phyloP scores from a whole-genome alignment of 163 green algal genomes.

The Botryococcus braunii region DNA sequence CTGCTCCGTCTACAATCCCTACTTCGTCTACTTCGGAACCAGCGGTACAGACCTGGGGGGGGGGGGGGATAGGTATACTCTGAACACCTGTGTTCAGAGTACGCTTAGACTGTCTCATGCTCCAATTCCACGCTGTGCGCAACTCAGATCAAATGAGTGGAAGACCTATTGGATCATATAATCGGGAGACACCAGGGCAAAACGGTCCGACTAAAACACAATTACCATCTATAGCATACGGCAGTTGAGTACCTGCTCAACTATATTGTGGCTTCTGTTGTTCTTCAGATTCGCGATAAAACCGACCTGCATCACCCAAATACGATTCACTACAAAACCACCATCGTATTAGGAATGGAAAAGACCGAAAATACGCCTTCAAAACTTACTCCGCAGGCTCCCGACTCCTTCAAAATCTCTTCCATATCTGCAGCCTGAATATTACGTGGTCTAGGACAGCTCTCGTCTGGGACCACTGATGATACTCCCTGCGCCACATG shows the following conservation, averaged over 20 bases:
- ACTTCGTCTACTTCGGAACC: no score
- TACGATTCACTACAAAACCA: background rate
- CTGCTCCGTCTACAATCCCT: background rate
- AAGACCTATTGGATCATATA: no score
- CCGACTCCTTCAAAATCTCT: slow-evolving; percentile 85
- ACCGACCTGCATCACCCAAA: slow-evolving; percentile 67
- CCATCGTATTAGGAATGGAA: background rate
- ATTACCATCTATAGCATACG: no score
- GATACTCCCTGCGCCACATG: no score
- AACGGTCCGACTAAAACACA: no score
- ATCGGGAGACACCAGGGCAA: no score
- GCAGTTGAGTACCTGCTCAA: slow-evolving; percentile 91
- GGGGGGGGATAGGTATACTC: no score
- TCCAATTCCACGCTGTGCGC: no score
- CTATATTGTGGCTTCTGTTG: slow-evolving; percentile 76
- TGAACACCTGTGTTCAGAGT: no score
- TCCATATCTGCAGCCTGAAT: slow-evolving; percentile 62
- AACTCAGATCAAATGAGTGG: no score
- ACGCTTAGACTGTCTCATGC: no score
- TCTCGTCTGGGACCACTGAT: background rate
- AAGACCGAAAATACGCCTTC: background rate
- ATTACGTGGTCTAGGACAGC: background rate
- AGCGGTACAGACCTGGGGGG: no score
- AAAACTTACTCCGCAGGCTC: slow-evolving; percentile 84
- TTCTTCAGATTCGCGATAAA: slow-evolving; percentile 93